A percentile compares a stretch with the other conserved stretches of the same genome.
Conservation (phyloP, 2,329 filamentous ascomycete genomes). For the Scleromitrula shiraiana region DNA sequence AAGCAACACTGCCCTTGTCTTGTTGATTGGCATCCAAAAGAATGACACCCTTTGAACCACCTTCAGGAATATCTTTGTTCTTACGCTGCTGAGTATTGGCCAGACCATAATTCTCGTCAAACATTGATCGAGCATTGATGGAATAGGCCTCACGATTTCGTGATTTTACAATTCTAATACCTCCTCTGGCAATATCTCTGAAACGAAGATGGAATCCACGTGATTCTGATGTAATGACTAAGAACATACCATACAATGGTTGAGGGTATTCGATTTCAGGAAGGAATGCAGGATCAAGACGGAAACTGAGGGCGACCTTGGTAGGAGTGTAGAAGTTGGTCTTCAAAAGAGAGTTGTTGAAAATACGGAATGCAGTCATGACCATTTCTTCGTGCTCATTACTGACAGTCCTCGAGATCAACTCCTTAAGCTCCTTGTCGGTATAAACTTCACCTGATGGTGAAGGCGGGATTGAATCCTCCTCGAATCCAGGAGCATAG, state of each 20-base stretch:
- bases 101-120: slow-evolving; percentile 97
- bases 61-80: slow-evolving; percentile 99
- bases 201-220: slow-evolving; percentile 96
- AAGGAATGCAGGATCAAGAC: slow-evolving; percentile 80
- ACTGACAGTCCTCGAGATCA: slow-evolving; percentile 69
- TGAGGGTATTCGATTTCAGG: slow-evolving; percentile 89
- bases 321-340: slow-evolving; percentile 94
- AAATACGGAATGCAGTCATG: slow-evolving; percentile 91
- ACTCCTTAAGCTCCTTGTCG: slow-evolving; percentile 63
- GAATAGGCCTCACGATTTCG: slow-evolving; percentile 91
- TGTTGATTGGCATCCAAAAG: slow-evolving; percentile 90
- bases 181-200: slow-evolving; percentile 91
- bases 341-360: slow-evolving; percentile 90
- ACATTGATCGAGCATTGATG: slow-evolving; percentile 93
- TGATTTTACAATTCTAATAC: slow-evolving; percentile 98
- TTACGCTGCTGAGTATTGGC: slow-evolving; percentile 98
- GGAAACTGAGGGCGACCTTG: slow-evolving; percentile 96
- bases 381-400: slow-evolving; percentile 98
- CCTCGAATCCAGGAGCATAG: slow-evolving; percentile 43
- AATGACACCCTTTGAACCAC: slow-evolving; percentile 95
- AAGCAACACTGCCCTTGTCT: slow-evolving; percentile 83
- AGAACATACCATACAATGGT: slow-evolving; percentile 94
- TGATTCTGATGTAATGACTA: slow-evolving; percentile 94
- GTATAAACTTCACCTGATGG: slow-evolving; percentile 62
- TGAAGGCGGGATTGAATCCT: slow-evolving; percentile 46